phyloP scores from a whole-genome alignment of 2,329 filamentous ascomycete species.

The Pseudomassariella vexata region DNA sequence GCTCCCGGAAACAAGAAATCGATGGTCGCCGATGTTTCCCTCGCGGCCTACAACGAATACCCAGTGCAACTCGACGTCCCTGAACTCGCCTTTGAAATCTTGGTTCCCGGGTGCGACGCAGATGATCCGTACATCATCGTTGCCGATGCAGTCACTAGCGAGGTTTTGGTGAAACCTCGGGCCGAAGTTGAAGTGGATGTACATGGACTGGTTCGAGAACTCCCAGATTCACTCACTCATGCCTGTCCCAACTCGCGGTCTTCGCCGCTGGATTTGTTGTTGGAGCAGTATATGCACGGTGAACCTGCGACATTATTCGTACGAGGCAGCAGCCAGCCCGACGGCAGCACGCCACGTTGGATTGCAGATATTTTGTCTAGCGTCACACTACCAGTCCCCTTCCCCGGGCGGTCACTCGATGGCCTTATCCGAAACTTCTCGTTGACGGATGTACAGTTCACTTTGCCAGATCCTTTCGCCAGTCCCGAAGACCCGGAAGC shows the following conservation, averaged over 20 bases:
- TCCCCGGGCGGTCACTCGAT: slow-evolving; percentile 76
- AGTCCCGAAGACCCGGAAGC: slow-evolving; percentile 68
- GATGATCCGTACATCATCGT: slow-evolving; percentile 71
- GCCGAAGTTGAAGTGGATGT: slow-evolving; percentile 64
- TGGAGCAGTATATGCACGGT: slow-evolving; percentile 78
- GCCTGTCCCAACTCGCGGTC: slow-evolving; percentile 70
- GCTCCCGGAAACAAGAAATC: slow-evolving; percentile 48
- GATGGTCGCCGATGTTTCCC: slow-evolving; percentile 73
- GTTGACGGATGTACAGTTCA: slow-evolving; percentile 78
- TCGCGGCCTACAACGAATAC: slow-evolving; percentile 69
- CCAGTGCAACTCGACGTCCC: slow-evolving; percentile 74
- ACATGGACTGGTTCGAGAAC: slow-evolving; percentile 62
- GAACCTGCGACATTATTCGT: slow-evolving; percentile 75
- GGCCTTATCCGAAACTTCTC: slow-evolving; percentile 84
- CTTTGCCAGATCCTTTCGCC: slow-evolving; percentile 73
- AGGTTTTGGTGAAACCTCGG: slow-evolving; percentile 62
- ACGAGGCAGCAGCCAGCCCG: slow-evolving; percentile 65
- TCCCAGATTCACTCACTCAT: slow-evolving; percentile 68
- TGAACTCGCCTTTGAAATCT: slow-evolving; percentile 73
- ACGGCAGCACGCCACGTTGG: slow-evolving; percentile 71
- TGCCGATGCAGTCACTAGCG: slow-evolving; percentile 66
- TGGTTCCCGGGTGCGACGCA: slow-evolving; percentile 74
- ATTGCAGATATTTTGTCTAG: slow-evolving; percentile 73
- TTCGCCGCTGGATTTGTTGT: slow-evolving; percentile 78
- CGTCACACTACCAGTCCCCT: slow-evolving; percentile 76